Base-by-base conservation (phyloP, 2,329 filamentous ascomycete species). In the Zymoseptoria pseudotritici region DNA sequence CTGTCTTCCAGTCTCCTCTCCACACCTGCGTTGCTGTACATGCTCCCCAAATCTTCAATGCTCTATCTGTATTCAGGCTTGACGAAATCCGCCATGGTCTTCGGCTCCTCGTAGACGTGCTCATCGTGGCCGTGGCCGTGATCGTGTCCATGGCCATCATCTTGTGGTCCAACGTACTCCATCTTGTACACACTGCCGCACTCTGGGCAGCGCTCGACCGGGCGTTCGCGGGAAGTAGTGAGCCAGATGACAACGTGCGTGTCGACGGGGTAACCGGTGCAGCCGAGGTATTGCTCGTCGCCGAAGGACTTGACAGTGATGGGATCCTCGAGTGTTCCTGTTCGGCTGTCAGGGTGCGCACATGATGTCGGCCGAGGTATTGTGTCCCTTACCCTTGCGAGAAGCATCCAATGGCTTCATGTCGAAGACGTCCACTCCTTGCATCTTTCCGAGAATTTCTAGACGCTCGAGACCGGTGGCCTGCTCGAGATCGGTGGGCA, bases 391-490 rank as follows among this genome's bases (percentile, higher is more conserved):
- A 90, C 93, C 93, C 78, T 84, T 85, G 74, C 94, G 87, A 77
- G 89, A 94, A 66, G 93, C 83, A 77, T 97, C 94, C 71, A 99
- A 85, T 65, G 94, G 94, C 78, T 86, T 88, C 94, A 97, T 96
- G 81, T 99, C 92, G 82, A 99, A 99, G 76, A 97, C 83, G 75
- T 99, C 94, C 72, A 97, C 82, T 68, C 94, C 92, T 83, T 97
- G 91, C 89, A 97, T 96, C 86, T 99, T 99, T 80, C 94, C 94
- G 76, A 99, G 83, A 73, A 99, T 94, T 80, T 99, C 94, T 70
- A 99, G 85, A 85, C 94, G 92, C 83, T 99, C 94, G 62, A 97
- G 84, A 89, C 94, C 94, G 70, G 94, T 97, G 62, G 94, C 81
- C 79, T 99, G 94, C 78, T 97, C 91, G 75, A 96, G 78, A 79